Evolutionary conservation across 78 protist genomes (phyloP).

Genomic region (Chrysochromulina tobinii): DNA sequence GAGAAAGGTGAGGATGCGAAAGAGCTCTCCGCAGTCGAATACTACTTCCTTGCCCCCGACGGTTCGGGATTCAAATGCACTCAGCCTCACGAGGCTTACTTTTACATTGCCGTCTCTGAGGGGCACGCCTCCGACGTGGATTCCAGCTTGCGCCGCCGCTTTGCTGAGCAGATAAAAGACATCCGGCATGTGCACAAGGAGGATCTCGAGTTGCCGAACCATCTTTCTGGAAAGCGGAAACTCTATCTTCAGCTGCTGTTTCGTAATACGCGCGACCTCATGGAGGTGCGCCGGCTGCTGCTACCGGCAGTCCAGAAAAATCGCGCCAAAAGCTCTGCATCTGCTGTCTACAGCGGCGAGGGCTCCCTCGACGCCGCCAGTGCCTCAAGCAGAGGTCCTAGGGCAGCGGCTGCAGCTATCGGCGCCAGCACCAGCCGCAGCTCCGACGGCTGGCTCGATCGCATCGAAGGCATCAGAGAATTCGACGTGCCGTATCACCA

Average conservation of each 20-base stretch:
- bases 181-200: slow-evolving; percentile 68
- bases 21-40: slow-evolving; percentile 33
- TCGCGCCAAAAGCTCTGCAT: too few species aligned
- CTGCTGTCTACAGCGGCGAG: too few species aligned
- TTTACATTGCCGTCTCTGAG: slow-evolving; percentile 49
- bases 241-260: slow-evolving; percentile 72
- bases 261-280: slow-evolving; percentile 61
- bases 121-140: slow-evolving; percentile 65
- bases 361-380: too few species aligned
- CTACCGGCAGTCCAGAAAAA: slow-evolving; percentile 20
- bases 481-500: slow-evolving; percentile 95
- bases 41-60: slow-evolving; percentile 52
- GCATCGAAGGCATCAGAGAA: slow-evolving; percentile 83
- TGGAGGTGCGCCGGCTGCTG: slow-evolving; percentile 58
- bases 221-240: slow-evolving; percentile 81
- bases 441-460: not conserved
- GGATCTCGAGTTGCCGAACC: slow-evolving; percentile 89
- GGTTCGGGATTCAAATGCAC: slow-evolving; percentile 75
- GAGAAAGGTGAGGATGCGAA: not conserved
- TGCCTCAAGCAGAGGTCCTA: too few species aligned
- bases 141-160: slow-evolving; percentile 46
- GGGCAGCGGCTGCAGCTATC: too few species aligned
- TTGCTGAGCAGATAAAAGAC: slow-evolving; percentile 38
- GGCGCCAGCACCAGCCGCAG: not conserved
- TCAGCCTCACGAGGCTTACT: slow-evolving; percentile 66